Base-by-base conservation (phyloP, 345 rosid species). In the Eucalyptus erythrocorys region DNA sequence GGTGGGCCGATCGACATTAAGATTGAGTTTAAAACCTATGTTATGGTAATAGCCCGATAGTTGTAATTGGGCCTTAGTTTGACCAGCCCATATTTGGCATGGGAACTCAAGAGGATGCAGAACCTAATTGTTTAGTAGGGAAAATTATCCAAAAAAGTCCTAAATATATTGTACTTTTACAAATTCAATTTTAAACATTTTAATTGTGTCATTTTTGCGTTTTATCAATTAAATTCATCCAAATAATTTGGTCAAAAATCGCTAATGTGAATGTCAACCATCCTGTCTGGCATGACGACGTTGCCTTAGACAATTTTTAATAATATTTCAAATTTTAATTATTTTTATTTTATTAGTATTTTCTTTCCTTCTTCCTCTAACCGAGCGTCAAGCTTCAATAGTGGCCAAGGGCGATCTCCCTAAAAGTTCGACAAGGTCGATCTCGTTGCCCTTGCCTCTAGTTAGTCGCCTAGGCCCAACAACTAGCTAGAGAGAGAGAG, bases 301-400 rank as follows among this genome's bases (percentile, higher is more conserved):
- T 1, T 19, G 4, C 10, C 10, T 51, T 51, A 3, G 5, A 51
- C 0, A 51, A 19, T 7, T 51, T 51, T 51, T 1, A 51, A 51
- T 51, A 51, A 51, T 51, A 51, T 19, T 51, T 19, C 10, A 7
- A 51, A 51, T 51, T 51, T 51, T 51, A 0, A 3, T 51, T 50
- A 2, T 16, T 14, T 14, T 48, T 48, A 2, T 48, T 1, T 48
- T 14, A 5, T 13, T 13, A 13, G 13, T 7, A 17, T 17, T 51
- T 19, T 51, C 24, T 51, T 51, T 1, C 57, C 24, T 19, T 19
- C 10, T 51, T 51, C 57, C 26, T 19, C 10, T 51, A 19, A 10
- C 26, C 1, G 0, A 0, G 19, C 4, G 2, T 51, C 1, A 1
- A 0, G 8, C 53, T 0, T 49, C 3, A 16, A 0, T 0, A 2